These are phyloP conservation scores for Exophiala sideris DNA, from an alignment of 2,329 filamentous ascomycete species.

Conservation along the genomic window DNA sequence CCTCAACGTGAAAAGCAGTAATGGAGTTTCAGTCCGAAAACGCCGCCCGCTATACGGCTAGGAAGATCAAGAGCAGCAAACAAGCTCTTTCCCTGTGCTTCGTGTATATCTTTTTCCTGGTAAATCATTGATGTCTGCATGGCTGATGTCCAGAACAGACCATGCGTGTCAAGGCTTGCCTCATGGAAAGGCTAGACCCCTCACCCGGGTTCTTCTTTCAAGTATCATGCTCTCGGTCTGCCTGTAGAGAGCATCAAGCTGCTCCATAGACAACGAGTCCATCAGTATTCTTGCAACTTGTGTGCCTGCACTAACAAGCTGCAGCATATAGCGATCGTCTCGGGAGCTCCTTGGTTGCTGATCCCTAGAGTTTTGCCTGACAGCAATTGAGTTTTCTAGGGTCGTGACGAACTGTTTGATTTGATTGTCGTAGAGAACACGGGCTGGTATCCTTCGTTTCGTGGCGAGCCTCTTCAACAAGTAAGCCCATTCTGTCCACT, in stretches of 20 bases:
- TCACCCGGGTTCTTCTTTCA: constrained; percentile 49
- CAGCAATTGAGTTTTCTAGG: constrained; percentile 79
- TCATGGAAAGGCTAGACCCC: constrained; percentile 22
- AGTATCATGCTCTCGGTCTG: constrained; percentile 76
- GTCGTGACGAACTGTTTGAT: constrained; percentile 90
- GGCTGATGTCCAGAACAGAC: background rate
- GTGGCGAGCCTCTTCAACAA: constrained; percentile 80
- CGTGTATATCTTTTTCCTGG: too few relatives aligned
- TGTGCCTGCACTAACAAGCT: constrained; percentile 80
- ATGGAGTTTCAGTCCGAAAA: too few relatives aligned
- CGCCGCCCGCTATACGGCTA: too few relatives aligned
- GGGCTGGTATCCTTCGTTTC: constrained; percentile 77
- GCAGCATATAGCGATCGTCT: constrained; percentile 83
- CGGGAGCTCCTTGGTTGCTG: constrained; percentile 73
- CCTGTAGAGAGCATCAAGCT: constrained; percentile 76
- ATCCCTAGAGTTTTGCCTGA: constrained; percentile 49
- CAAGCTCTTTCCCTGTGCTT: too few relatives aligned
- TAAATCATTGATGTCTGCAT: background rate
- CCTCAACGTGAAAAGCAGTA: too few relatives aligned
- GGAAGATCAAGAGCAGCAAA: background rate
- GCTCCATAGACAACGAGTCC: constrained; percentile 79
- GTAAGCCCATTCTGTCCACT: constrained; percentile 92
- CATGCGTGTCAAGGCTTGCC: background rate
- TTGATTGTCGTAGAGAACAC: constrained; percentile 82
- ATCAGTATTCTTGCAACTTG: constrained; percentile 85